phyloP scores from a whole-genome alignment of 805 yeast species.

The Suhomyces faveliae region DNA sequence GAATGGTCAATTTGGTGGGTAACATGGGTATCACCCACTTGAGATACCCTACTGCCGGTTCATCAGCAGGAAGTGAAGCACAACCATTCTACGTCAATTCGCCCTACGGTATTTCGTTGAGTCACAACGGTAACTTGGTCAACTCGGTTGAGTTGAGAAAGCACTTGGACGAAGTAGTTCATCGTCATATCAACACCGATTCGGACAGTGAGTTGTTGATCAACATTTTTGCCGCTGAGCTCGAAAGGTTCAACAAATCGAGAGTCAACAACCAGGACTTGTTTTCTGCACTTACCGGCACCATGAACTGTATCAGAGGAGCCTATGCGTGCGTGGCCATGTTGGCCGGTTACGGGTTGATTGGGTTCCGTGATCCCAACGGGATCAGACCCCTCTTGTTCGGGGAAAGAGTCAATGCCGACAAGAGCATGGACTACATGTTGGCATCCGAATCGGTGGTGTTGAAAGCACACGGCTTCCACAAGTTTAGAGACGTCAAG shows the following conservation, averaged over 20 bases:
- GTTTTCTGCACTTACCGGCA: slow-evolving; percentile 81
- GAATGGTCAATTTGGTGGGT: slow-evolving; percentile 80
- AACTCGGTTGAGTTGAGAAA: slow-evolving; percentile 74
- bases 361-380: slow-evolving; percentile 96
- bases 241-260: slow-evolving; percentile 87
- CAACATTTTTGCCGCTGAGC: slow-evolving; percentile 87
- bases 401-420: slow-evolving; percentile 71
- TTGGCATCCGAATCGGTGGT: slow-evolving; percentile 95
- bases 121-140: slow-evolving; percentile 94
- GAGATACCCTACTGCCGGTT: slow-evolving; percentile 97
- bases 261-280: slow-evolving; percentile 91
- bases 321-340: slow-evolving; percentile 96
- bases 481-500: slow-evolving; percentile 71
- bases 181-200: slow-evolving; percentile 96
- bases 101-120: slow-evolving; percentile 87
- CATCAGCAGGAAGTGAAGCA: slow-evolving; percentile 93
- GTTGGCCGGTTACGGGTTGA: slow-evolving; percentile 92
- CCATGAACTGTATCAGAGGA: slow-evolving; percentile 79
- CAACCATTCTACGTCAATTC: slow-evolving; percentile 98
- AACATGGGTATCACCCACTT: slow-evolving; percentile 94
- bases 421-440: slow-evolving; percentile 85
- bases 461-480: slow-evolving; percentile 85
- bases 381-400: slow-evolving; percentile 89
- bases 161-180: slow-evolving; percentile 89
- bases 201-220: slow-evolving; percentile 89